Evolutionary conservation across 768 basidiomycete species (phyloP).

Genomic region (Rubroboletus satanas): DNA sequence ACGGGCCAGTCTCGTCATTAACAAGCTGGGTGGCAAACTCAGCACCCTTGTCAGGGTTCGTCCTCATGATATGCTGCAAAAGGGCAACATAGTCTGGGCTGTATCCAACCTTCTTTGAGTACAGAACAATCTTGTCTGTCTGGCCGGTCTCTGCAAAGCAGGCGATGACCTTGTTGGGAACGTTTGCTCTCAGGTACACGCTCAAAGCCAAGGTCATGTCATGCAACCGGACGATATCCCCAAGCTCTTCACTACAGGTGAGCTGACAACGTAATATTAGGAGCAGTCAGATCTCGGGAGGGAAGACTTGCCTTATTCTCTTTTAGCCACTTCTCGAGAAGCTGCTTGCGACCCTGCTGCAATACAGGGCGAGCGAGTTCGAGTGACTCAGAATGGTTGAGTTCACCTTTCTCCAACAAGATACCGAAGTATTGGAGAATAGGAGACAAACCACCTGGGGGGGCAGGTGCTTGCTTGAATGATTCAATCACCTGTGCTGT

Average conservation of each 20-base stretch:
- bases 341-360: conserved; percentile 92
- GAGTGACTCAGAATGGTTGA: conserved; percentile 93
- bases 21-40: conserved; percentile 95
- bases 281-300: conserved; percentile 2
- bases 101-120: conserved; percentile 96
- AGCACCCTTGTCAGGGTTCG: conserved; percentile 95
- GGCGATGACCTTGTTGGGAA: conserved; percentile 97
- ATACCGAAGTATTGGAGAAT: conserved; percentile 99
- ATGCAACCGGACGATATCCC: conserved; percentile 90
- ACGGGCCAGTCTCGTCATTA: conserved; percentile 88
- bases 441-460: conserved; percentile 86
- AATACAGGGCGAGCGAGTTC: conserved; percentile 95
- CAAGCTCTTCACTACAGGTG: conserved; percentile 97
- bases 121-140: conserved; percentile 95
- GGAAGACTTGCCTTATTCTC: conserved; percentile 80
- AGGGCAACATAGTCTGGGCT: conserved; percentile 89
- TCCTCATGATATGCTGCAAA: conserved; percentile 93
- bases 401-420: conserved; percentile 95
- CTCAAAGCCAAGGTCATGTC: conserved; percentile 98
- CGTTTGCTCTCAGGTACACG: conserved; percentile 95
- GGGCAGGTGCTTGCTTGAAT: conserved; percentile 93
- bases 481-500: conserved; percentile 94
- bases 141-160: conserved; percentile 99
- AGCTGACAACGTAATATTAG: conserved; percentile 49
- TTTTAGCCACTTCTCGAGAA: conserved; percentile 98